Evolutionary conservation across 768 basidiomycete species (phyloP), one percentile per base, ranked within the genome.

Genomic region (Tylopilus sp.): DNA sequence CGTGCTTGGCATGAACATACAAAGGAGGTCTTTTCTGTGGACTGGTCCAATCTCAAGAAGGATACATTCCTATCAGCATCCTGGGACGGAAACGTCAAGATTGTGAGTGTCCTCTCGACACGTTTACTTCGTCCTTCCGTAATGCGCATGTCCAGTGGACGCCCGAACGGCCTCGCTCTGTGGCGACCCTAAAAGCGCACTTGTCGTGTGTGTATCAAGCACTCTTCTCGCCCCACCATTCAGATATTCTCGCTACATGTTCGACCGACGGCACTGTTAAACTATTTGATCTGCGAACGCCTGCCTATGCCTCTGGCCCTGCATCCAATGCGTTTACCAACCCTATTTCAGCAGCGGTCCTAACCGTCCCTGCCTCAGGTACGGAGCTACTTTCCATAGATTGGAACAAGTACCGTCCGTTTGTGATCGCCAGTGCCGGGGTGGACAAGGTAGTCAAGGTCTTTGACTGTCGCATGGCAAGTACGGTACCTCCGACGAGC

Each of bases 31-130:
- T 94, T 91, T 73, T 88, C 87, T 11, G 82, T 98, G 6, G 91
- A 98, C 68, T 98, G 95, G 95, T 93, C 88, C 55, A 98, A 97
- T 70, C 69, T 95, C 55, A 83, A 86, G 60, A 97, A 95, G 66
- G 88, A 92, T 57, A 80, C 80, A 1, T 95, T 97, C 66, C 81
- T 79, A 9, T 93, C 93, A 11, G 80, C 90, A 22, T 91, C 87
- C 12, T 98, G 95, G 95, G 95, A 98, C 63, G 92, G 91, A 23
- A 79, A 77, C 13, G 79, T 95, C 38, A 98, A 97, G 72, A 61
- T 97, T 43, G 95, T 94, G 56, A 42, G 89, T 75, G 6, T 15
- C n/a, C 25, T 28, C 20, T 39, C 12, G n/a, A 20, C 9, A 1
- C 39, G 11, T 31, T 9, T 7, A 11, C 22, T 1, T 1, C 0